Evolutionary conservation across 2,329 filamentous ascomycete species (phyloP), one percentile per base, ranked within the genome.

Genomic region (Grosmannia serpens): DNA sequence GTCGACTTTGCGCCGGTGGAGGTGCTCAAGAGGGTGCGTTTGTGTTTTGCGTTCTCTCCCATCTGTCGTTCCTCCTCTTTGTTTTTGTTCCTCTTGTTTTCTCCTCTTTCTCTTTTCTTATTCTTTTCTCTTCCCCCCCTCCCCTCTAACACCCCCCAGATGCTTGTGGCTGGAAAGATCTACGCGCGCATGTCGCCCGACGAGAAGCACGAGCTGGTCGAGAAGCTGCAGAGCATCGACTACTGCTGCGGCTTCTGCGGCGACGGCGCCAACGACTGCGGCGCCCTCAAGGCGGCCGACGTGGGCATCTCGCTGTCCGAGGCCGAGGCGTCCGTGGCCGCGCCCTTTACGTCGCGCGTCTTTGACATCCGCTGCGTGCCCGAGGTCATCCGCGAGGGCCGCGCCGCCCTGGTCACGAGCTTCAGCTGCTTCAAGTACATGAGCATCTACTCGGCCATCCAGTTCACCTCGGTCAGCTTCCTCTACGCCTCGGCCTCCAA

Each of bases 361-460:
- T 99, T 99, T 69, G 94, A 99, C 70, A 97, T 99, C 66, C 88
- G 88, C 15, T 99, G 94, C 70, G 92, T 99, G 5, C 87, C 92
- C 9, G 86, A 92, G 67, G 86, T 99, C 63, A 97, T 99, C 62
- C 81, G 91, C 64, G 94, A 99, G 76, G 94, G 94, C 24, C 85
- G 95, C 62, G 92, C 92, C 24, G 89, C 95, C 38, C 80, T 99
- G 38, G 91, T 97, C n/a, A 99, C 94, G 15, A 96, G 91, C 72
- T 99, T 99, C 75, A 95, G 89, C 75, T 99, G 94, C 75, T 99
- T 99, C 81, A 99, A 97, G 76, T 99, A 95, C 74, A 99, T 99
- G 95, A 95, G 89, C 66, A 74, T 99, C 64, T 99, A 99, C 76
- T 97, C 91, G 2, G 92, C 94, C n/a, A 99, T 99, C 64, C 94